phyloP scores from a whole-genome alignment of 306 rosid genomes.

The Cicer bijugum region DNA sequence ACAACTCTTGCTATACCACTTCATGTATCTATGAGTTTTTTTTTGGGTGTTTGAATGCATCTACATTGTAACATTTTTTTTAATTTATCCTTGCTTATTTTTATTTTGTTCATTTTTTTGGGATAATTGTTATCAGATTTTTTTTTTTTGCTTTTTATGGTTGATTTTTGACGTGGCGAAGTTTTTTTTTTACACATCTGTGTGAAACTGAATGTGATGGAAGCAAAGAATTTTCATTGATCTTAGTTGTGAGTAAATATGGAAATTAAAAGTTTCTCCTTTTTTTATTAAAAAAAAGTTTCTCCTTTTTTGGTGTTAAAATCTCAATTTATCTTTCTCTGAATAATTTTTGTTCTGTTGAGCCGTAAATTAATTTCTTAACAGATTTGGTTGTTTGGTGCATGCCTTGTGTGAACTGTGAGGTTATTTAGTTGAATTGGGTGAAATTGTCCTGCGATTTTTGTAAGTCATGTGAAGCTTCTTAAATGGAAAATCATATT shows the following conservation, averaged over 20 bases:
- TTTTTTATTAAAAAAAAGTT: background rate
- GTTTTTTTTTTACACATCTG: background rate
- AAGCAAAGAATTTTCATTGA: slow-evolving; percentile 12
- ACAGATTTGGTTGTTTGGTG: slow-evolving; percentile 20
- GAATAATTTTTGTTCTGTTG: slow-evolving; percentile 11
- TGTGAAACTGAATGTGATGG: slow-evolving; percentile 32
- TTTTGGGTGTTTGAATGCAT: slow-evolving; percentile 8
- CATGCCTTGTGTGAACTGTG: slow-evolving; percentile 13
- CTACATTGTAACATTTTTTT: slow-evolving; percentile 41
- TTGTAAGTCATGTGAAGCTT: slow-evolving; percentile 31
- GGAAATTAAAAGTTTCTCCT: slow-evolving; percentile 24
- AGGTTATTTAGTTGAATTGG: slow-evolving; percentile 37
- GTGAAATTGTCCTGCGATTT: slow-evolving; percentile 31
- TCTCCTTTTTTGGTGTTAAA: slow-evolving; percentile 4
- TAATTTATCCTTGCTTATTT: background rate
- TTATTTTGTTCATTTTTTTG: background rate
- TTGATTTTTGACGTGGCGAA: slow-evolving; percentile 23
- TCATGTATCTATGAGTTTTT: background rate
- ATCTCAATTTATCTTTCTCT: slow-evolving; percentile 9
- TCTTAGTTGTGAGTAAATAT: slow-evolving; percentile 35
- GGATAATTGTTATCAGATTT: background rate
- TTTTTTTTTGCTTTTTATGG: background rate
- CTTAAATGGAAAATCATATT: slow-evolving; percentile 14
- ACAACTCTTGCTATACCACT: slow-evolving; percentile 26
- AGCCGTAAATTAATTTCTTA: slow-evolving; percentile 10